These are phyloP conservation scores for Spathaspora boniae DNA, from an alignment of 805 yeast species.

Conservation along the genomic window DNA sequence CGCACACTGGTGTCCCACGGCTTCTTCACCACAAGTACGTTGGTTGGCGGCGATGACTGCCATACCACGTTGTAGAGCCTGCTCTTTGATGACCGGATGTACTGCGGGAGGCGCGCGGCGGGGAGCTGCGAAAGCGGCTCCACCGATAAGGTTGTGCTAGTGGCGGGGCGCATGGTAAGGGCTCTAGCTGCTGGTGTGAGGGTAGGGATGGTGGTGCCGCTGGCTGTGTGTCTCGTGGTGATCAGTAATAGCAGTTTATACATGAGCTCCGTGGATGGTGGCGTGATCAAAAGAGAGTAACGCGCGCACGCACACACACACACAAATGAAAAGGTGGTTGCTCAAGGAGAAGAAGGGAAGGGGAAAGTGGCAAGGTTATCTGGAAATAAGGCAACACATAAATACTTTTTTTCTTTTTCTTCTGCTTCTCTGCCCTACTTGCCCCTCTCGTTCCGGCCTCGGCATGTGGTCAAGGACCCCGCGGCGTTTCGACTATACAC, in stretches of 20 bases:
- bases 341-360: background rate
- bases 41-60: conserved; percentile 64
- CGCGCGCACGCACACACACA: too few relatives aligned
- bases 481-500: too few relatives aligned
- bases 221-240: background rate
- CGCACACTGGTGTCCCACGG: conserved; percentile 71
- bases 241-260: background rate
- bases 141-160: conserved; percentile 8
- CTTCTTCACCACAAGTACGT: conserved; percentile 78
- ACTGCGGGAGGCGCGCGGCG: conserved; percentile 42
- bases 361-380: background rate
- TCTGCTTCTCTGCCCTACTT: too few relatives aligned
- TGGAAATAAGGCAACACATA: background rate
- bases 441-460: too few relatives aligned
- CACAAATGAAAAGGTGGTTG: background rate
- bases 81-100: conserved; percentile 52
- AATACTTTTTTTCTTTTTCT: too few relatives aligned
- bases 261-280: background rate
- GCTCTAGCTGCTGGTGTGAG: conserved; percentile 2
- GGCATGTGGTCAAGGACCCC: too few relatives aligned
- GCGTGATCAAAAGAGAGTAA: background rate
- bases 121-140: conserved; percentile 15
- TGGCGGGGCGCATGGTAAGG: background rate
- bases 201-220: background rate
- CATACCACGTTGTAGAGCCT: conserved; percentile 64